Base-by-base conservation (phyloP, 331 rosid genomes). In the Saraca asoca region DNA sequence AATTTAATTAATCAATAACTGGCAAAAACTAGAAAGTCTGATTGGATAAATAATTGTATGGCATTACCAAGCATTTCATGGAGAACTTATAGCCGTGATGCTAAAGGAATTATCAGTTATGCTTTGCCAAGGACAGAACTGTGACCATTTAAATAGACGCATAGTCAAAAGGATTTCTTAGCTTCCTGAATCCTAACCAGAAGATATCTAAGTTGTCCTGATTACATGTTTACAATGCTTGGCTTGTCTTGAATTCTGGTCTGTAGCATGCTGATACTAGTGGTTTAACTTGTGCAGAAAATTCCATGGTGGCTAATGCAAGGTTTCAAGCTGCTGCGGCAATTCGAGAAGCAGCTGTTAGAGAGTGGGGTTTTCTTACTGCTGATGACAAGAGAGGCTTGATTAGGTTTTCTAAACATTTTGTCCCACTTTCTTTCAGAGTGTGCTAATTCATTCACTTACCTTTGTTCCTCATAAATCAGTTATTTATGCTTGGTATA, bases 261-360 rank as follows among this genome's bases (percentile, higher is more conserved):
- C 46, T 56, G 24, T 39, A 51, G 62, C 46, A 44, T 61, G 83
- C 82, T 74, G 77, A 82, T 68, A 14, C 45, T 64, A 62, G 53
- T 71, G 34, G 29, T 44, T 72, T 72, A 64, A 61, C 80, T 12
- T 38, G 14, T 81, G 68, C 87, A 93, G 98, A 87, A 74, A 93
- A 89, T 71, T 93, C 98, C 63, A 78, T 37, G 75, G 73, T 90
- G 71, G 80, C 96, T 58, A 66, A 79, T 74, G 98, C 98, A 29
- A 90, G 96, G 73, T 93, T 93, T 82, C 95, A 90, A 79, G 98
- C 96, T 6, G 96, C 98, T 33, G 90, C 83, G 29, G 97, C 98
- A 51, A 85, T 93, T 61, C 79, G 84, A 76, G 89, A 84, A 79
- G 98, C 98, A 58, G 98, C 98, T 64, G 76, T 93, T 52, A 85